Conservation (phyloP, 495 filamentous ascomycete genomes). For the Jackrogersella minutella region DNA sequence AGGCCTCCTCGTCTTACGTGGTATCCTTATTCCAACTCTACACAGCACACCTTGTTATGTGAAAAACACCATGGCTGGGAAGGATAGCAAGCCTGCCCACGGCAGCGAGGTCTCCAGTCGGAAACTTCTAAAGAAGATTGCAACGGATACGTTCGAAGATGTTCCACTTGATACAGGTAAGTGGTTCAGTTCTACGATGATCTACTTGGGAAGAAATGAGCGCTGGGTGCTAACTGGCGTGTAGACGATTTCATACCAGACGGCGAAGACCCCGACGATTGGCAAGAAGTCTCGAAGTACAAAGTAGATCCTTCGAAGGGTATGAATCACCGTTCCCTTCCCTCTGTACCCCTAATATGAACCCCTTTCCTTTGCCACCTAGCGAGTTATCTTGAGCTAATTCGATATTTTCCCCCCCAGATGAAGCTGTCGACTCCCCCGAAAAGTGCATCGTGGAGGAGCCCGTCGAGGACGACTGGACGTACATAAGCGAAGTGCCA, state of each 20-base stretch:
- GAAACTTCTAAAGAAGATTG: not conserved
- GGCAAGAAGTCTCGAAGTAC: no score
- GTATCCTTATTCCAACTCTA: no score
- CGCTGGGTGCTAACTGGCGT: no score
- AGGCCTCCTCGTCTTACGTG: no score
- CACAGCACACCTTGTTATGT: not conserved
- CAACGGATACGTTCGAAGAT: not conserved
- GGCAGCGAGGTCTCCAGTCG: not conserved
- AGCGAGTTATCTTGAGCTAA: not conserved
- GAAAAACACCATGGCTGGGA: not conserved
- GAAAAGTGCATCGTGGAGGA: not conserved
- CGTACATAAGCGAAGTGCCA: not conserved
- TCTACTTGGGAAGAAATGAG: no score
- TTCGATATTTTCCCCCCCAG: not conserved
- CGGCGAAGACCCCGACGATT: no score
- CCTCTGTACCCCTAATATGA: no score
- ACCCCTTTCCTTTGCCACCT: no score
- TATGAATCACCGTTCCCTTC: no score
- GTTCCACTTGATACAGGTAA: not conserved
- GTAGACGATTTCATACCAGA: no score
- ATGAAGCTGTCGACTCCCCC: not conserved
- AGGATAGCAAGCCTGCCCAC: not conserved
- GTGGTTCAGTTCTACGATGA: no score
- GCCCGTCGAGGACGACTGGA: slow-evolving; percentile 18
- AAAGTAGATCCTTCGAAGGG: no score